phyloP scores from a whole-genome alignment of 164 flowering plant species.

The Sedum album region DNA sequence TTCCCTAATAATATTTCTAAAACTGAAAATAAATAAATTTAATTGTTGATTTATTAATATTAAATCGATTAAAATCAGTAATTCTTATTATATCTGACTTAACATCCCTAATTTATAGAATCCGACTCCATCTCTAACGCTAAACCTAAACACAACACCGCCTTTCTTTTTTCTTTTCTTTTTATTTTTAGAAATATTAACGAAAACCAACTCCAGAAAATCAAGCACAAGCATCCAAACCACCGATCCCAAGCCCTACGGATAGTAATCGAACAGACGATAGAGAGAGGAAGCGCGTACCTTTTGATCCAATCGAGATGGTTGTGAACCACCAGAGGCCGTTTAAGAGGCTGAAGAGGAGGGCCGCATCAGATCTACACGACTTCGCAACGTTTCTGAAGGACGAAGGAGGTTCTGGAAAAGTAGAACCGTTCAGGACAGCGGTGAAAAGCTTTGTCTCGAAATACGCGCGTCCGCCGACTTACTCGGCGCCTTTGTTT shows the following conservation, averaged over 20 bases:
- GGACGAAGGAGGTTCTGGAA: neutral
- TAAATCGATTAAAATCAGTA: too few relatives aligned
- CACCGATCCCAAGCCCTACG: neutral
- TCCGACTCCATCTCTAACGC: neutral
- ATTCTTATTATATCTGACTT: too few relatives aligned
- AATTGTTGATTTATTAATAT: too few relatives aligned
- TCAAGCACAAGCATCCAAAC: neutral
- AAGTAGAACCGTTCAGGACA: constrained; percentile 14
- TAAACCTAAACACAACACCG: too few relatives aligned
- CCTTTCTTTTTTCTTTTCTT: too few relatives aligned
- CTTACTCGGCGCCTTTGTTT: constrained; percentile 23
- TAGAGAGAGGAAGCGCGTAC: neutral
- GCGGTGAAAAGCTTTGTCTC: constrained; percentile 18
- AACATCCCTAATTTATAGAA: neutral
- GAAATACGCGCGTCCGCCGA: constrained; percentile 16
- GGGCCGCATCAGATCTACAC: constrained; percentile 8
- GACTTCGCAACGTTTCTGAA: constrained; percentile 11
- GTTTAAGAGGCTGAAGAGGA: constrained; percentile 11
- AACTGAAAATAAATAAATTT: too few relatives aligned
- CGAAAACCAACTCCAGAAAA: neutral
- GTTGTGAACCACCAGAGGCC: constrained; percentile 13
- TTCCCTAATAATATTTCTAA: neutral
- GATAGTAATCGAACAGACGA: neutral
- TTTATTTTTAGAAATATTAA: too few relatives aligned
- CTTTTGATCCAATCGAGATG: constrained; percentile 1